Percentiles rank a stretch among this genome's conserved stretches.
Evolutionary conservation across 805 yeast species (phyloP).

Genomic region (Scheffersomyces stipitis): DNA sequence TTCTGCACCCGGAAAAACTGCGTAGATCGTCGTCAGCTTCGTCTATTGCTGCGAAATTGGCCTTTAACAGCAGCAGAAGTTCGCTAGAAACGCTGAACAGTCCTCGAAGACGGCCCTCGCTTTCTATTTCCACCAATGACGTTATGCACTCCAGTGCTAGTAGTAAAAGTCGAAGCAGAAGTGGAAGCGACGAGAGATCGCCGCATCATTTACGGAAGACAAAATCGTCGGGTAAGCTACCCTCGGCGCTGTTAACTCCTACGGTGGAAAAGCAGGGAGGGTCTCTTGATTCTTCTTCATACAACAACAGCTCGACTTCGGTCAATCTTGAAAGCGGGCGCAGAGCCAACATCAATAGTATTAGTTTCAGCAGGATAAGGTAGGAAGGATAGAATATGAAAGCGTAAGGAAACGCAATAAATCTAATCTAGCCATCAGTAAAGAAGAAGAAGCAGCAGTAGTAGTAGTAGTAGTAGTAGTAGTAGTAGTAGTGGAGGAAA

Average conservation of each 20-base stretch:
- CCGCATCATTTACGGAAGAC: constrained; percentile 17
- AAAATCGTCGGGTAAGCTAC: constrained; percentile 15
- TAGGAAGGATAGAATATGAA: too few relatives aligned
- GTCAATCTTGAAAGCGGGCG: constrained; percentile 12
- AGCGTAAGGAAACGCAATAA: too few relatives aligned
- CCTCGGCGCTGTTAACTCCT: too few relatives aligned
- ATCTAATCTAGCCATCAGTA: too few relatives aligned
- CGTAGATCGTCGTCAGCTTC: constrained; percentile 15
- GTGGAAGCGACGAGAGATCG: constrained; percentile 6
- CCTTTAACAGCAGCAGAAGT: constrained; percentile 21
- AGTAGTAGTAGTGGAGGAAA: too few relatives aligned
- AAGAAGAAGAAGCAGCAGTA: too few relatives aligned
- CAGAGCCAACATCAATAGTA: constrained; percentile 17
- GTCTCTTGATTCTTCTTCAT: too few relatives aligned
- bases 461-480: too few relatives aligned
- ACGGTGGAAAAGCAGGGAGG: too few relatives aligned
- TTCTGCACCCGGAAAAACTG: too few relatives aligned
- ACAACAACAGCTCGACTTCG: too few relatives aligned
- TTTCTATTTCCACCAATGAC: constrained; percentile 5
- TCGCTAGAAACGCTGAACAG: constrained; percentile 13
- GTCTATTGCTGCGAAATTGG: constrained; percentile 29
- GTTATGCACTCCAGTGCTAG: too few relatives aligned
- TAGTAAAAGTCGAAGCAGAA: constrained; percentile 1
- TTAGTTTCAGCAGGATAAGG: constrained; percentile 23
- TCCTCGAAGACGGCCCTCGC: constrained; percentile 11